phyloP scores from a whole-genome alignment of 2,329 filamentous ascomycete species.

The Aspergillus sp. region DNA sequence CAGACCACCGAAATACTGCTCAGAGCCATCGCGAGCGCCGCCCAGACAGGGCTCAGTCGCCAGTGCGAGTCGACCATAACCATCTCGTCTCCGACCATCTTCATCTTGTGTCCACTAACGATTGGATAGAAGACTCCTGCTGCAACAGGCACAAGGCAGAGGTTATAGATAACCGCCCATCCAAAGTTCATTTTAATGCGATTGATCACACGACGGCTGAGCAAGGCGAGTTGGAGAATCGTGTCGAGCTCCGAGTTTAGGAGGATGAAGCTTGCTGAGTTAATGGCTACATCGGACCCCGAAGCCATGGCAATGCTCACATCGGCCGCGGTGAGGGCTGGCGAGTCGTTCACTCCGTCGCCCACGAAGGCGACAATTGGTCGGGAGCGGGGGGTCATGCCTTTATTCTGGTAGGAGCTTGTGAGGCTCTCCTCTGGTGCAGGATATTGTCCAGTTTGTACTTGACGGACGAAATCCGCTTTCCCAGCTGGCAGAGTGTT shows the following conservation, averaged over 20 bases:
- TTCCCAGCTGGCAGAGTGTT: constrained; percentile 85
- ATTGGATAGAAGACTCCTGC: constrained; percentile 75
- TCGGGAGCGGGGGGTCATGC: constrained; percentile 39
- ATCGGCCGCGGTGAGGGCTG: constrained; percentile 75
- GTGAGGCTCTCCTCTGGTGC: background rate
- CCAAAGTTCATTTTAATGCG: constrained; percentile 81
- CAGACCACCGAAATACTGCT: constrained; percentile 86
- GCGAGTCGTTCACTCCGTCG: constrained; percentile 84
- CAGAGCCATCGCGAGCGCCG: constrained; percentile 85
- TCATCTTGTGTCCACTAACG: constrained; percentile 38
- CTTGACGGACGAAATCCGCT: constrained; percentile 42
- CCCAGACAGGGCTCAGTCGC: constrained; percentile 64
- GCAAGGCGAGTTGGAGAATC: constrained; percentile 70
- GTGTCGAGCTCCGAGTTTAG: constrained; percentile 68
- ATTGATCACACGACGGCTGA: constrained; percentile 70
- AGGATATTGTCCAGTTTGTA: constrained; percentile 30
- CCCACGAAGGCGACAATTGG: constrained; percentile 78
- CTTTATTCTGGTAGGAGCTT: constrained; percentile 11
- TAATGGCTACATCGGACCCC: constrained; percentile 79
- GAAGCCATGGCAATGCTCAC: constrained; percentile 80
- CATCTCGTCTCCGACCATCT: constrained; percentile 29
- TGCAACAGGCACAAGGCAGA: constrained; percentile 74
- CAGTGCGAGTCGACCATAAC: constrained; percentile 40
- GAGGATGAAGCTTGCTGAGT: constrained; percentile 77
- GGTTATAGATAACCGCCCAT: constrained; percentile 83